Evolutionary conservation across 2,329 filamentous ascomycete genomes (phyloP), one percentile per base, ranked within the genome.

Genomic region (Elsinoe batatas): DNA sequence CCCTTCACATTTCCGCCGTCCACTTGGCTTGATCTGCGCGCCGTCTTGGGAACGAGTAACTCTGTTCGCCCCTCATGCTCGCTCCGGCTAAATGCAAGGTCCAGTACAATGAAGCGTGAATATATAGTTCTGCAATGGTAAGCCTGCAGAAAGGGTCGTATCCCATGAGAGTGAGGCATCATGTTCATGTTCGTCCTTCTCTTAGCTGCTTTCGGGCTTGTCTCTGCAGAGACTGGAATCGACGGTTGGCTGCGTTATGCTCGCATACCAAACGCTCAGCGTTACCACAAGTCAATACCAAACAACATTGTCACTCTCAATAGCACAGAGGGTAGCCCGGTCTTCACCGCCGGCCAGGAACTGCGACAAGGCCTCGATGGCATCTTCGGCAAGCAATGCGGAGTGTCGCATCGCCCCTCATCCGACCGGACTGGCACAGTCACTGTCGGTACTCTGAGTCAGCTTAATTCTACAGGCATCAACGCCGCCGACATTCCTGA

Each of bases 221-320:
- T 64, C 38, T 67, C 68, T 43, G 81, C 80, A 37, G 83, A 87
- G 62, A 76, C 79, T 63, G 83, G 83, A 10, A 68, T 82, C 20
- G 71, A 77, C 56, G 83, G 72, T 47, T 87, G 83, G 83, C 67
- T 86, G 56, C 76, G 83, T 49, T 86, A 86, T 64, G 81, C 82
- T 32, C 73, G 75, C 7, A 63, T 83, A 12, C 68, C 74, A 4
- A 59, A 68, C 53, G 67, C 70, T 22, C 62, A 66, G 10, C 64
- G 62, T 50, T 70, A 73, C 47, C 67, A 68, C 37, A 69, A 68
- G 36, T 60, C 59, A 1, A 62, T 79, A 3, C 81, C 81, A 3
- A 70, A 69, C 1, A 69, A 61, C 10, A 76, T 85, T 54, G 65
- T 81, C 35, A 69, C 74, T 3, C 71, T 83, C 59, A 84, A 83